Percentiles rank a stretch among this genome's conserved stretches.
phyloP scores from a whole-genome alignment of 176 grass and related monocot genomes.

The Elaeis guineensis region DNA sequence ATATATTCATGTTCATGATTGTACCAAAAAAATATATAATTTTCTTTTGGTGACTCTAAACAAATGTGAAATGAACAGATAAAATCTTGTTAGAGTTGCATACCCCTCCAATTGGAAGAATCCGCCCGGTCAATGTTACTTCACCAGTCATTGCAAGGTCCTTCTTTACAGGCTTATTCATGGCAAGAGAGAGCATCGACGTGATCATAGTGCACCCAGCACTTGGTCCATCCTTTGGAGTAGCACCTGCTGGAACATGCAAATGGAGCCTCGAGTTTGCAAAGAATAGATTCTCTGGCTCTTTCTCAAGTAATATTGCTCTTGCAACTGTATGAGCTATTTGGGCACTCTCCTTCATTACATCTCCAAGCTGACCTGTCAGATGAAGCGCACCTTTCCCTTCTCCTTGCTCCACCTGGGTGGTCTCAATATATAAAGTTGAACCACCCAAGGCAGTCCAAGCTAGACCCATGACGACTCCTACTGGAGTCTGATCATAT shows the following conservation, averaged over 20 bases:
- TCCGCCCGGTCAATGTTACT: slow-evolving; percentile 22
- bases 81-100: neutral
- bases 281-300: slow-evolving; percentile 63
- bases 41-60: no score
- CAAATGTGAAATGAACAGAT: neutral
- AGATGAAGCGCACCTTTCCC: slow-evolving; percentile 76
- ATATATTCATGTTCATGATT: no score
- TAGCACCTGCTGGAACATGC: slow-evolving; percentile 87
- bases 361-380: slow-evolving; percentile 95
- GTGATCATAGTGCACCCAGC: slow-evolving; percentile 97
- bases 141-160: slow-evolving; percentile 34
- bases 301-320: slow-evolving; percentile 67
- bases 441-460: slow-evolving; percentile 95
- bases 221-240: slow-evolving; percentile 94
- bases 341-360: slow-evolving; percentile 97
- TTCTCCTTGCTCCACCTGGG: slow-evolving; percentile 71
- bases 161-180: slow-evolving; percentile 74
- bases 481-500: slow-evolving; percentile 82
- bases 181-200: slow-evolving; percentile 80
- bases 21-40: no score
- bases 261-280: slow-evolving; percentile 75
- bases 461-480: slow-evolving; percentile 96
- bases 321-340: slow-evolving; percentile 80
- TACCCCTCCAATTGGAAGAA: slow-evolving; percentile 97
- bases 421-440: slow-evolving; percentile 82